These are phyloP conservation scores for Arabidopsis hybrid DNA, from an alignment of 441 rosid species.

Conservation along the genomic window DNA sequence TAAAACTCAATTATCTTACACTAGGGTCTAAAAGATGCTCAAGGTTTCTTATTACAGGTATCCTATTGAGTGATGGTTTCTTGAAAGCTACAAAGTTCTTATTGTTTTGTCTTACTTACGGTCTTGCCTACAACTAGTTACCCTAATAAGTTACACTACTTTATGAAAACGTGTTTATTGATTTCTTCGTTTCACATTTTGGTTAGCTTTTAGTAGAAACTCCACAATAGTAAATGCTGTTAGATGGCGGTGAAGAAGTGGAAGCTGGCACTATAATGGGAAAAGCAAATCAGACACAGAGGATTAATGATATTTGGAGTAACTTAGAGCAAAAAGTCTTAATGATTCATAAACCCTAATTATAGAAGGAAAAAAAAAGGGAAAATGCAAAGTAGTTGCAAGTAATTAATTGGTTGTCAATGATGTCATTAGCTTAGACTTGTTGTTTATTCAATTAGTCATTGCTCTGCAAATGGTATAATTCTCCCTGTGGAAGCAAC, in stretches of 20 bases:
- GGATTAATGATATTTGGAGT: constrained; percentile 26
- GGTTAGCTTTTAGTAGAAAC: constrained; percentile 38
- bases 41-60: constrained; percentile 31
- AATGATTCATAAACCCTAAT: background rate
- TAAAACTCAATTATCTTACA: constrained; percentile 1
- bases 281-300: constrained; percentile 41
- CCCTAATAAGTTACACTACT: background rate
- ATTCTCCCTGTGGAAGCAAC: constrained; percentile 16
- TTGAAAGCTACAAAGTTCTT: constrained; percentile 24
- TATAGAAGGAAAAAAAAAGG: background rate
- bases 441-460: constrained; percentile 21
- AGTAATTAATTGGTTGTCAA: constrained; percentile 27
- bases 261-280: constrained; percentile 45
- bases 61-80: constrained; percentile 18
- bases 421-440: constrained; percentile 25
- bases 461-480: constrained; percentile 3
- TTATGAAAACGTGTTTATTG: constrained; percentile 27
- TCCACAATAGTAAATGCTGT: constrained; percentile 47
- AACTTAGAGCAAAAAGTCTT: constrained; percentile 27
- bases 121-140: constrained; percentile 35
- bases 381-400: constrained; percentile 26
- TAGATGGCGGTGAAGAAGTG: constrained; percentile 46
- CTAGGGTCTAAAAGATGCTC: constrained; percentile 25
- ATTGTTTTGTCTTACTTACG: background rate
- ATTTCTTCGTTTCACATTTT: constrained; percentile 29